phyloP scores from a whole-genome alignment of 2,329 filamentous ascomycete genomes.

The Cytospora schulzeri region DNA sequence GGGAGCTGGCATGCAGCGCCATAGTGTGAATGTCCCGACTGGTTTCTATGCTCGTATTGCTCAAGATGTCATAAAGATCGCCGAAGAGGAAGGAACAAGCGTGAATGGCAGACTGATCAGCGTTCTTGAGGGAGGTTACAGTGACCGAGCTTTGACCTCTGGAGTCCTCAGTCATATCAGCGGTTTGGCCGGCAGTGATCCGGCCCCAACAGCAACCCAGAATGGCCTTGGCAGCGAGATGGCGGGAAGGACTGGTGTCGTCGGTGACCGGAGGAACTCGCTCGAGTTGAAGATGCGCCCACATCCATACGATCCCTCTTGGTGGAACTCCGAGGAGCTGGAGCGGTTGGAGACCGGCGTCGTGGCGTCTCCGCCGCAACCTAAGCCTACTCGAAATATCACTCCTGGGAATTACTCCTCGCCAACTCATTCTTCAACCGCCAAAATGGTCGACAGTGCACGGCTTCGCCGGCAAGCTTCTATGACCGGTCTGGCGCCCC shows the following conservation, averaged over 20 bases:
- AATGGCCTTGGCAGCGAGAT: constrained; percentile 61
- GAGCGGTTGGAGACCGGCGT: constrained; percentile 68
- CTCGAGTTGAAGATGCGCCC: constrained; percentile 38
- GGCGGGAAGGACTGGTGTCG: constrained; percentile 52
- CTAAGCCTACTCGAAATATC: constrained; percentile 56
- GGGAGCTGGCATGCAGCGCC: constrained; percentile 87
- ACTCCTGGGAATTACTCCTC: constrained; percentile 76
- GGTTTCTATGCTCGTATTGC: constrained; percentile 95
- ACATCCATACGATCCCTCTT: constrained; percentile 64
- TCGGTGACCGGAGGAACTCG: constrained; percentile 38
- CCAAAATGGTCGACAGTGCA: constrained; percentile 72
- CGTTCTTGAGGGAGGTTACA: constrained; percentile 94
- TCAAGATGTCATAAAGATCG: constrained; percentile 78
- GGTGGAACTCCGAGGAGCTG: constrained; percentile 70
- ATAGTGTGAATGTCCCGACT: constrained; percentile 93
- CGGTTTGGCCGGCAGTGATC: constrained; percentile 68
- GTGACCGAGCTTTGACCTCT: constrained; percentile 84
- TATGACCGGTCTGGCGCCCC: constrained; percentile 46
- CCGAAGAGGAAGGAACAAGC: constrained; percentile 74
- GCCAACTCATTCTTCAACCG: constrained; percentile 83
- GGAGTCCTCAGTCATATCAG: constrained; percentile 89
- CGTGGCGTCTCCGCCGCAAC: constrained; percentile 50
- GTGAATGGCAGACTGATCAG: constrained; percentile 88
- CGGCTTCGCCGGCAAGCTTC: constrained; percentile 67
- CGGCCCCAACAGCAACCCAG: constrained; percentile 41